Conservation (phyloP, 1,139 yeast genomes). For the Torulaspora globosa region DNA sequence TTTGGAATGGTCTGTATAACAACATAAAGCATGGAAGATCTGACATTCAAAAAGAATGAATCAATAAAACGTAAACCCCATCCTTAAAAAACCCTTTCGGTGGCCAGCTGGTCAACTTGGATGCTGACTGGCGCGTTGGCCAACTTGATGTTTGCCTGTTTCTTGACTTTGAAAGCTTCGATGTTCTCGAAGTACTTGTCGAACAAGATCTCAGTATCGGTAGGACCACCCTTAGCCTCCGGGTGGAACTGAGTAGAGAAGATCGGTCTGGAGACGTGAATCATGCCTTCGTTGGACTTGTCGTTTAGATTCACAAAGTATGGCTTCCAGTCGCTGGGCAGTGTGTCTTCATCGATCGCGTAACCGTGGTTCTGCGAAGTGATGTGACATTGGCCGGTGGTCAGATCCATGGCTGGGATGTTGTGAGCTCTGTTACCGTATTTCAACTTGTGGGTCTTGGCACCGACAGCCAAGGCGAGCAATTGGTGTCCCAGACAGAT, state of each 20-base stretch:
- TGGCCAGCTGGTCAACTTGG: slow-evolving; percentile 75
- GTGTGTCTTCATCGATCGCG: slow-evolving; percentile 82
- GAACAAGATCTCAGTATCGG: slow-evolving; percentile 83
- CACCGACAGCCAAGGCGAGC: slow-evolving; percentile 91
- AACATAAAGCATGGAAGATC: not conserved
- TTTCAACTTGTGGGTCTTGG: slow-evolving; percentile 84
- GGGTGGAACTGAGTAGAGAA: slow-evolving; percentile 98
- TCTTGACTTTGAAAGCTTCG: slow-evolving; percentile 49
- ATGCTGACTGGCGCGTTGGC: slow-evolving; percentile 52
- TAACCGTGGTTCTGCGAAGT: slow-evolving; percentile 98
- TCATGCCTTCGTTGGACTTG: slow-evolving; percentile 96
- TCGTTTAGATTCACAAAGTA: slow-evolving; percentile 91
- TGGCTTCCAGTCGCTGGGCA: slow-evolving; percentile 65
- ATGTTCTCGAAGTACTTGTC: slow-evolving; percentile 82
- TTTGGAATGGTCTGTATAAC: no score
- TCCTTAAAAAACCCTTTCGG: slow-evolving; percentile 59
- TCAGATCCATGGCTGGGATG: slow-evolving; percentile 87
- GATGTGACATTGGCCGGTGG: slow-evolving; percentile 90
- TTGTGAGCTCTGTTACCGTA: slow-evolving; percentile 99
- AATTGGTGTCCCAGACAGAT: slow-evolving; percentile 97
- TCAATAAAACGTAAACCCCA: not conserved
- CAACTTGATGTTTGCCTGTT: slow-evolving; percentile 37
- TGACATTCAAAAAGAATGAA: not conserved
- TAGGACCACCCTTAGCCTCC: slow-evolving; percentile 98
- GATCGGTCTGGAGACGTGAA: slow-evolving; percentile 76